A percentile compares a stretch with the other conserved stretches of the same genome.
Conservation (phyloP, 1,284 basidiomycete species). For the Termitomyces sp. region DNA sequence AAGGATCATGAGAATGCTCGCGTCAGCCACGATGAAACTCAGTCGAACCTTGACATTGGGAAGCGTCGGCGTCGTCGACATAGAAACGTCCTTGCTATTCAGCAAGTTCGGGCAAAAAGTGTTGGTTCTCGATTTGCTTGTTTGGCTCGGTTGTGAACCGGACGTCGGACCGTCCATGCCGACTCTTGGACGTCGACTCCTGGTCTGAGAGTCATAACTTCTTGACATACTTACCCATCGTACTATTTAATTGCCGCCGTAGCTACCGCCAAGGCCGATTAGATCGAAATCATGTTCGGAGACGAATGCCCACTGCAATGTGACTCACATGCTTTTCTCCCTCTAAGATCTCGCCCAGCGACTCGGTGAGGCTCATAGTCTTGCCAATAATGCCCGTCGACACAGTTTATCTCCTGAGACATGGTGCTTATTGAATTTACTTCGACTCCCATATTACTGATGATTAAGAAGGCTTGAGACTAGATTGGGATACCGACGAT, state of each 20-base stretch:
- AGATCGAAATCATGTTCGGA: not conserved
- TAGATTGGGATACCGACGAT: not conserved
- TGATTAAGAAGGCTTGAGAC: not conserved
- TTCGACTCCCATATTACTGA: too few species aligned
- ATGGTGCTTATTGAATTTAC: not conserved
- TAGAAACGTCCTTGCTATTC: not conserved
- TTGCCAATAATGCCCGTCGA: not conserved
- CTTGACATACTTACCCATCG: too few species aligned
- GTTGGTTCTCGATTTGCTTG: not conserved
- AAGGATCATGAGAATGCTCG: slow-evolving; percentile 15
- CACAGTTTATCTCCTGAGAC: not conserved
- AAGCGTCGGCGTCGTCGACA: not conserved
- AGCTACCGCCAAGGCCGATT: not conserved
- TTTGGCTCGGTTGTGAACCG: not conserved
- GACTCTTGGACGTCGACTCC: too few species aligned
- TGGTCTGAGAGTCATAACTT: too few species aligned
- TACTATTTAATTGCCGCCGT: too few species aligned
- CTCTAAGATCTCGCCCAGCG: too few species aligned
- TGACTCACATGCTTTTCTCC: not conserved
- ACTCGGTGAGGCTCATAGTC: too few species aligned
- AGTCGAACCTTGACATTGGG: slow-evolving; percentile 9
- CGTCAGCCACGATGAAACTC: not conserved
- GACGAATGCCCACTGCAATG: not conserved
- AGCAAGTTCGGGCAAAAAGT: not conserved
- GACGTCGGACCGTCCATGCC: not conserved